These are phyloP conservation scores for Pythium sp. DNA, from an alignment of 352 stramenopile genomes.

Conservation along the genomic window DNA sequence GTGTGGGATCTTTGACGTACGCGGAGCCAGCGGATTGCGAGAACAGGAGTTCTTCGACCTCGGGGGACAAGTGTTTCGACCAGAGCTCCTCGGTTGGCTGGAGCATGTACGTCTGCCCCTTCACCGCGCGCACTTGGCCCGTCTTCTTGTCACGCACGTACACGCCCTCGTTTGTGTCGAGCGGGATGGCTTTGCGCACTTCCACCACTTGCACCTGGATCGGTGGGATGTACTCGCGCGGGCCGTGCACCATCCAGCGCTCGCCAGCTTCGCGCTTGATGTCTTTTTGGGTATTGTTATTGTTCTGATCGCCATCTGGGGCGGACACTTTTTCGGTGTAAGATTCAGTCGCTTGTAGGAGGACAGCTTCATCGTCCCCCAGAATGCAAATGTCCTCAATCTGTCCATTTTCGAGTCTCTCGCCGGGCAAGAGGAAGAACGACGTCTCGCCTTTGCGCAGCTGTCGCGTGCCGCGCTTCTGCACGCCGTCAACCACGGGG, in stretches of 20 bases:
- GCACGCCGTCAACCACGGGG: conserved; percentile 58
- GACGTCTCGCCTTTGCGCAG: conserved; percentile 65
- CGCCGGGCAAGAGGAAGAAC: conserved; percentile 72
- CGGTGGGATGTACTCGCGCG: conserved; percentile 73
- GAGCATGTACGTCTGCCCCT: conserved; percentile 81
- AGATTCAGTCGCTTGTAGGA: conserved; percentile 64
- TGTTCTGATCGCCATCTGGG: not conserved
- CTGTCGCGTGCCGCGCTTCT: conserved; percentile 69
- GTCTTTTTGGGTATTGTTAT: conserved; percentile 28
- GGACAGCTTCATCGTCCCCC: conserved; percentile 75
- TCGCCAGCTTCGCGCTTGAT: conserved; percentile 60
- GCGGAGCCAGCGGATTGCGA: conserved; percentile 54
- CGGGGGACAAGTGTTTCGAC: conserved; percentile 56
- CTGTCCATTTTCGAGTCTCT: conserved; percentile 52
- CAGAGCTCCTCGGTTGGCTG: conserved; percentile 77
- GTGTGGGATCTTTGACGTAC: conserved; percentile 54
- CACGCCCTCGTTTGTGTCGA: conserved; percentile 76
- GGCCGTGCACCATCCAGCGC: conserved; percentile 81
- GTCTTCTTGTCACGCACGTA: conserved; percentile 81
- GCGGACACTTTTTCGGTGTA: conserved; percentile 48
- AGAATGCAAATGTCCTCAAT: conserved; percentile 70
- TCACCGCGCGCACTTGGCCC: conserved; percentile 67
- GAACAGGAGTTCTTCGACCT: conserved; percentile 63
- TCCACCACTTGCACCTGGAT: conserved; percentile 78
- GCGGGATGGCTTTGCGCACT: conserved; percentile 69